These are phyloP conservation scores for Trichophyton schoenleinii DNA, from an alignment of 2,329 filamentous ascomycete species.

Conservation along the genomic window DNA sequence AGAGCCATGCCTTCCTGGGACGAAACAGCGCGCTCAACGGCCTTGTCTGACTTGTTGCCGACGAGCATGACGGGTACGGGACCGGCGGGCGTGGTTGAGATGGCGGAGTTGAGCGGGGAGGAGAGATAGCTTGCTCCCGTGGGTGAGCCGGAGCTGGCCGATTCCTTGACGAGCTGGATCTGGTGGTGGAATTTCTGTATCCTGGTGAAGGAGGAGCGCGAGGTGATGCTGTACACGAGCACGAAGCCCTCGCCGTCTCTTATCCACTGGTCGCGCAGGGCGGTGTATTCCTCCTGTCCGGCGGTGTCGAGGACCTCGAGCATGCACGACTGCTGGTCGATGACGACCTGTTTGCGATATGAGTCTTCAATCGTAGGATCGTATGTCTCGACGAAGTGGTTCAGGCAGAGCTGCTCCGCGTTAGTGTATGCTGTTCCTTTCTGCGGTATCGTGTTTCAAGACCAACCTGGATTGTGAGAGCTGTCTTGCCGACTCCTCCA, in stretches of 20 bases:
- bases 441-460: neutral
- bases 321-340: constrained; percentile 84
- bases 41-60: constrained; percentile 94
- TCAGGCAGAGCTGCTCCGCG: constrained; percentile 62
- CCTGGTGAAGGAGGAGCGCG: constrained; percentile 82
- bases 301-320: constrained; percentile 92
- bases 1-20: constrained; percentile 90
- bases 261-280: constrained; percentile 99
- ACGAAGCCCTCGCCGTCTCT: constrained; percentile 95
- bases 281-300: constrained; percentile 97
- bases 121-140: constrained; percentile 38
- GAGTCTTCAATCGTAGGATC: constrained; percentile 82
- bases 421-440: constrained; percentile 6
- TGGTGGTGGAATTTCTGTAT: constrained; percentile 95
- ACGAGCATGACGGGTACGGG: constrained; percentile 89
- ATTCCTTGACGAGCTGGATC: constrained; percentile 95
- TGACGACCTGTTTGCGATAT: constrained; percentile 75
- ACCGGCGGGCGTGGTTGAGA: constrained; percentile 41
- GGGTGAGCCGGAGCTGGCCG: constrained; percentile 45
- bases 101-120: constrained; percentile 38
- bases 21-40: constrained; percentile 90
- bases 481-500: constrained; percentile 88
- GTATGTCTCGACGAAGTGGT: constrained; percentile 92
- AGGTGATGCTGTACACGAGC: constrained; percentile 97
- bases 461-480: constrained; percentile 68